A percentile compares a stretch with the other conserved stretches of the same genome.
Evolutionary conservation across 2,329 filamentous ascomycete species (phyloP).

Genomic region (Alternaria gansuensis): DNA sequence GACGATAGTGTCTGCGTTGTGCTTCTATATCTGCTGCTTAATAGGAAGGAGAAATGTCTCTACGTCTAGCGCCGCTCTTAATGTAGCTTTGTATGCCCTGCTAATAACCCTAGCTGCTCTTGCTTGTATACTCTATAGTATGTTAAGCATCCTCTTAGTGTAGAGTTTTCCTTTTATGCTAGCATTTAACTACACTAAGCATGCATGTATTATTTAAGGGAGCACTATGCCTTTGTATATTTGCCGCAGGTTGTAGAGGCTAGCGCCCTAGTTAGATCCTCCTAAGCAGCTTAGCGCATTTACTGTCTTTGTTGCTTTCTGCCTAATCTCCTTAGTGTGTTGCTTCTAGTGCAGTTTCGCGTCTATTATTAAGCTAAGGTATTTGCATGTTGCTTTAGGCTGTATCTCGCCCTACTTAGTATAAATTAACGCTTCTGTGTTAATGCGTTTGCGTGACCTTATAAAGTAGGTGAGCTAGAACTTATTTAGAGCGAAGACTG

Average conservation of each 20-base stretch:
- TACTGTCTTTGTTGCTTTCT: constrained; percentile 25
- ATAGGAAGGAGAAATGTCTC: constrained; percentile 20
- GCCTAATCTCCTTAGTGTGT: constrained; percentile 23
- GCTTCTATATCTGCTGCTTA: constrained; percentile 27
- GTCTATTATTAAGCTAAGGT: constrained; percentile 34
- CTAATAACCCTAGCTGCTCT: constrained; percentile 33
- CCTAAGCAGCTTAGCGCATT: constrained; percentile 24
- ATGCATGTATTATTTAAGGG: constrained; percentile 44
- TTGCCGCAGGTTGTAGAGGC: constrained; percentile 26
- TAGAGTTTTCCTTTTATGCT: constrained; percentile 26
- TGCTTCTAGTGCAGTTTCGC: constrained; percentile 22
- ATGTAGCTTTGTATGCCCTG: constrained; percentile 36
- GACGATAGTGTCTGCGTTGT: constrained; percentile 26
- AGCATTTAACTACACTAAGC: constrained; percentile 35
- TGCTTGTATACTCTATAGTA: constrained; percentile 29
- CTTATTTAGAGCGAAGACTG: constrained; percentile 42
- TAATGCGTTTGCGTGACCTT: constrained; percentile 26
- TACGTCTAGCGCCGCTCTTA: constrained; percentile 28
- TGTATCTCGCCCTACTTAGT: constrained; percentile 31
- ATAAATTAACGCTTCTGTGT: constrained; percentile 18
- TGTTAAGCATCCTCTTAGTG: constrained; percentile 26
- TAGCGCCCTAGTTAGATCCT: constrained; percentile 28
- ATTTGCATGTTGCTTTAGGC: constrained; percentile 20
- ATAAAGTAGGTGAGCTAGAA: constrained; percentile 43
- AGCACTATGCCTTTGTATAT: constrained; percentile 43